phyloP scores from a whole-genome alignment of 371 early-diverging fungal genomes.

The Mucor velutinosus region DNA sequence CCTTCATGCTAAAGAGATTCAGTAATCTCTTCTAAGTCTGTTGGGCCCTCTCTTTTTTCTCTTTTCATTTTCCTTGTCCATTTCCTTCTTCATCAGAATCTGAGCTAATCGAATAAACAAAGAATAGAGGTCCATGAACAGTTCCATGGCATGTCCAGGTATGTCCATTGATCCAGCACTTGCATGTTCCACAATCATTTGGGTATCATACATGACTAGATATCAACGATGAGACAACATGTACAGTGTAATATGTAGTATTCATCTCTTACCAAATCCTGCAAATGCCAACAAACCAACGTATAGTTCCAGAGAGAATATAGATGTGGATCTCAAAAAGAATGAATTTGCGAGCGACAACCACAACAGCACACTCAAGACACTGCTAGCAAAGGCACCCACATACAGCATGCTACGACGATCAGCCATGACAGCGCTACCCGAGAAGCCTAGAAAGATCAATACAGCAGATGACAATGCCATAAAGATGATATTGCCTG shows the following conservation, averaged over 20 bases:
- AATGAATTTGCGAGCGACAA: conserved; percentile 50
- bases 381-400: conserved; percentile 49
- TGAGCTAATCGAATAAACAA: conserved; percentile 54
- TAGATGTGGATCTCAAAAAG: conserved; percentile 36
- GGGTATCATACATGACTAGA: conserved; percentile 63
- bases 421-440: conserved; percentile 47
- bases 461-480: conserved; percentile 48
- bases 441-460: conserved; percentile 54
- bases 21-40: conserved; percentile 16
- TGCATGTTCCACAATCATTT: conserved; percentile 59
- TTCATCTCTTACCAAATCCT: conserved; percentile 39
- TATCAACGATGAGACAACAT: not conserved
- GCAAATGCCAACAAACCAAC: conserved; percentile 57
- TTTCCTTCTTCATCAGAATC: conserved; percentile 46
- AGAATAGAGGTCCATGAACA: conserved; percentile 60
- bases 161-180: conserved; percentile 52
- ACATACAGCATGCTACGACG: conserved; percentile 50
- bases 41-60: conserved; percentile 12
- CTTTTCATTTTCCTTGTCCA: conserved; percentile 30
- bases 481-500: conserved; percentile 35
- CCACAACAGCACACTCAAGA: conserved; percentile 40
- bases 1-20: not conserved
- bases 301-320: conserved; percentile 56
- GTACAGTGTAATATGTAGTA: not conserved
- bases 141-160: conserved; percentile 50